Evolutionary conservation across 139 green algal genomes (phyloP).

Genomic region (Zygnema circumcarinatum): DNA sequence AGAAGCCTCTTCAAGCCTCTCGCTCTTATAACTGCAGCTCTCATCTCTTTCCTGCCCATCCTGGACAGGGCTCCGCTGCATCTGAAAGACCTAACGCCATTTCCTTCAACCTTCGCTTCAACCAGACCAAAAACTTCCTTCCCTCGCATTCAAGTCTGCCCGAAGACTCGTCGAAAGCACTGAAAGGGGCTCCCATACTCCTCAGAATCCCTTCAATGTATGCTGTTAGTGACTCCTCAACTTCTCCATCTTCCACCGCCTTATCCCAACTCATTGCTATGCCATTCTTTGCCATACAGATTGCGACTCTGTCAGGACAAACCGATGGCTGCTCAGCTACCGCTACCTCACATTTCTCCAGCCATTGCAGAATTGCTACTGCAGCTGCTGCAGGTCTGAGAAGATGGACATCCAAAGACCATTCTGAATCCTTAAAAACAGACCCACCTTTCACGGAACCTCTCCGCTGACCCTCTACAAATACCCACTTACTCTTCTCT

Average conservation of each 20-base stretch:
- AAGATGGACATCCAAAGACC: background rate
- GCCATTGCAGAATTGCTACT: background rate
- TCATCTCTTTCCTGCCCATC: background rate
- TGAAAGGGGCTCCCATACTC: background rate
- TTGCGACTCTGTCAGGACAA: background rate
- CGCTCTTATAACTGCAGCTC: background rate
- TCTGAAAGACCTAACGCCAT: background rate
- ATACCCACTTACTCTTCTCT: background rate
- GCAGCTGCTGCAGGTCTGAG: background rate
- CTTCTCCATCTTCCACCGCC: background rate
- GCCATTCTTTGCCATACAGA: background rate
- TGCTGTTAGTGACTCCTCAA: background rate
- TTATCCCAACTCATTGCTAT: background rate
- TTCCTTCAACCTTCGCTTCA: background rate
- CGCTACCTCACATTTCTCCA: background rate
- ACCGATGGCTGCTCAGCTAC: background rate
- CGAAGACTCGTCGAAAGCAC: background rate
- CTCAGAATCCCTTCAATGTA: background rate
- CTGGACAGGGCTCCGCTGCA: background rate
- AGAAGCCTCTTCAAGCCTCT: background rate
- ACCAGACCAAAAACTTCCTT: background rate
- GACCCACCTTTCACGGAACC: background rate
- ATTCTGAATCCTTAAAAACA: background rate
- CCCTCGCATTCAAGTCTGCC: background rate
- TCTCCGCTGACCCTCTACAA: background rate